phyloP scores from a whole-genome alignment of 2,329 filamentous ascomycete species.

The Alternaria longipes region DNA sequence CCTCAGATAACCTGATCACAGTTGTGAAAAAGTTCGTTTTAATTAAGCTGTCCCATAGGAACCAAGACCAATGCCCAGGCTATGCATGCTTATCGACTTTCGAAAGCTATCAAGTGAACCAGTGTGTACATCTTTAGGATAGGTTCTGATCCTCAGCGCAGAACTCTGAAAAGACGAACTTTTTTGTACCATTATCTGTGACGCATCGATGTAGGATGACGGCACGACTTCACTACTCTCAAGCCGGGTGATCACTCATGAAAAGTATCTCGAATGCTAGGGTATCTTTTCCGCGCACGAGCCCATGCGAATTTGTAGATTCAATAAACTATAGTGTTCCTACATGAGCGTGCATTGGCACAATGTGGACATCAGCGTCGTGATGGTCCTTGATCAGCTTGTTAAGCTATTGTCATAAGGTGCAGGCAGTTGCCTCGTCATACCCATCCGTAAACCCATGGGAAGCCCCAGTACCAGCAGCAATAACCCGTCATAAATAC shows the following conservation, averaged over 20 bases:
- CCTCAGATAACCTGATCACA: neutral
- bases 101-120: too few species aligned
- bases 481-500: slow-evolving; percentile 22
- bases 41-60: too few species aligned
- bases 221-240: neutral
- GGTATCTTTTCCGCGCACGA: slow-evolving; percentile 32
- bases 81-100: too few species aligned
- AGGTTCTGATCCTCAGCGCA: too few species aligned
- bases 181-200: neutral
- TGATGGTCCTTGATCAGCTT: slow-evolving; percentile 5
- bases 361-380: slow-evolving; percentile 17
- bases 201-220: neutral
- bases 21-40: too few species aligned
- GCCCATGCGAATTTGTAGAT: slow-evolving; percentile 35
- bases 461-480: slow-evolving; percentile 29
- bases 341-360: slow-evolving; percentile 36
- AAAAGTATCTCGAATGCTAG: neutral
- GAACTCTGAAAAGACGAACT: too few species aligned
- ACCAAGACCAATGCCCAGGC: too few species aligned
- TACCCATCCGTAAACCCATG: neutral
- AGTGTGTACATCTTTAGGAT: too few species aligned
- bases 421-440: slow-evolving; percentile 5
- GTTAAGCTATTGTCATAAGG: slow-evolving; percentile 2
- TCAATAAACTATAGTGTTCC: slow-evolving; percentile 15
- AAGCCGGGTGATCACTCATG: neutral